A percentile compares a stretch with the other conserved stretches of the same genome.
Conservation (phyloP, 352 stramenopile genomes). For the Phytophthora multivora region DNA sequence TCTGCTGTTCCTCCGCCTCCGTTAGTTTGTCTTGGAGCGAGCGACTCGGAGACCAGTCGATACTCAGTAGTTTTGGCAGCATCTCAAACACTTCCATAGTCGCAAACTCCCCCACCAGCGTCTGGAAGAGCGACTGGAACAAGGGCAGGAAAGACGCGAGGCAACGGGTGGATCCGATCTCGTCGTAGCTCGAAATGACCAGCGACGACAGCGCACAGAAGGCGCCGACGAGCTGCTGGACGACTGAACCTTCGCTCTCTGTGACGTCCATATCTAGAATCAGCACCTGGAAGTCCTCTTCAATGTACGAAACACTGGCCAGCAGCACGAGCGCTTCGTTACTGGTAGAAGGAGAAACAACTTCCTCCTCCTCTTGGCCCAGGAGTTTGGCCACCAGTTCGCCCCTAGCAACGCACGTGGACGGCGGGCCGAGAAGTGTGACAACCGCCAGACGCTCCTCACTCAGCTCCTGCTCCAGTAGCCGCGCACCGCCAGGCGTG, state of each 20-base stretch:
- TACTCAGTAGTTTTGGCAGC: slow-evolving; percentile 53
- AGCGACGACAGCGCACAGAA: slow-evolving; percentile 71
- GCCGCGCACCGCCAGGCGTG: slow-evolving; percentile 30
- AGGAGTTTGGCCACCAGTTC: slow-evolving; percentile 43
- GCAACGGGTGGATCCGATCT: slow-evolving; percentile 24
- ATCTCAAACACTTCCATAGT: slow-evolving; percentile 65
- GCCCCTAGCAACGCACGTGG: slow-evolving; percentile 28
- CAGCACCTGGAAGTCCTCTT: slow-evolving; percentile 62
- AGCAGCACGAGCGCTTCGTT: slow-evolving; percentile 42
- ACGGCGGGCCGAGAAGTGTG: slow-evolving; percentile 44
- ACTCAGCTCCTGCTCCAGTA: slow-evolving; percentile 50
- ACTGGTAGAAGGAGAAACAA: not conserved
- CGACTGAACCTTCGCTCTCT: not conserved
- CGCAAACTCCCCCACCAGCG: slow-evolving; percentile 47
- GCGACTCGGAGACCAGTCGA: slow-evolving; percentile 51
- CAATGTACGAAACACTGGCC: slow-evolving; percentile 42
- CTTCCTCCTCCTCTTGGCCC: not conserved
- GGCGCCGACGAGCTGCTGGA: slow-evolving; percentile 40
- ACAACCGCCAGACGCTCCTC: slow-evolving; percentile 63
- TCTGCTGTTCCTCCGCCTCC: slow-evolving; percentile 10
- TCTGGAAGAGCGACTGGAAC: slow-evolving; percentile 54
- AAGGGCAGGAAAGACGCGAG: slow-evolving; percentile 32
- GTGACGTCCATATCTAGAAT: slow-evolving; percentile 44
- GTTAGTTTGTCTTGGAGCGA: slow-evolving; percentile 28
- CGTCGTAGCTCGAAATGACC: slow-evolving; percentile 52